Conservation (phyloP, 805 yeast genomes). For the Nakazawaea siamensis region DNA sequence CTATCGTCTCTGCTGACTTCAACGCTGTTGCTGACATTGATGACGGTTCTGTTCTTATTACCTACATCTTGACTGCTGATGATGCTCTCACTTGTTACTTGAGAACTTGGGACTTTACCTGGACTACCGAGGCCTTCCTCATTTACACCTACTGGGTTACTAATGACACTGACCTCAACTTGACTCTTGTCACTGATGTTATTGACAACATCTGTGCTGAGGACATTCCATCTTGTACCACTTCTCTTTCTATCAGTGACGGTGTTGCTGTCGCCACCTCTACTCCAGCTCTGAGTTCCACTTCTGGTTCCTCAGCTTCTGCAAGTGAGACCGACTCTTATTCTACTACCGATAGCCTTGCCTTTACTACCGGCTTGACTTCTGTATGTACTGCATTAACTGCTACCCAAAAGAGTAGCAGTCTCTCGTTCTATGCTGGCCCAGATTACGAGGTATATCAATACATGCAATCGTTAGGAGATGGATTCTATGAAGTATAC, state of each 20-base stretch:
- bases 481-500: slow-evolving; percentile 1
- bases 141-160: background rate
- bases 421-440: slow-evolving; percentile 1
- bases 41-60: background rate
- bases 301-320: too few relatives aligned
- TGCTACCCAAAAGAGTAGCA: background rate
- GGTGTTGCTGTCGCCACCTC: background rate
- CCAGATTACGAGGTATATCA: slow-evolving; percentile 1
- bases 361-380: background rate
- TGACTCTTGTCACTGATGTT: too few relatives aligned
- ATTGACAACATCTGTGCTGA: too few relatives aligned
- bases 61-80: background rate
- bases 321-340: background rate
- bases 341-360: background rate
- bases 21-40: slow-evolving; percentile 1
- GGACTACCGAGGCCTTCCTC: background rate
- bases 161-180: background rate
- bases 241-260: too few relatives aligned
- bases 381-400: slow-evolving; percentile 1
- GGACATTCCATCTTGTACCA: too few relatives aligned
- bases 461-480: background rate
- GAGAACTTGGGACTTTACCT: slow-evolving; percentile 3
- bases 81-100: slow-evolving; percentile 1
- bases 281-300: background rate
- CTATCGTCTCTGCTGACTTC: background rate